phyloP scores from a whole-genome alignment of 306 rosid species.

The Vachellia pachyceras region DNA sequence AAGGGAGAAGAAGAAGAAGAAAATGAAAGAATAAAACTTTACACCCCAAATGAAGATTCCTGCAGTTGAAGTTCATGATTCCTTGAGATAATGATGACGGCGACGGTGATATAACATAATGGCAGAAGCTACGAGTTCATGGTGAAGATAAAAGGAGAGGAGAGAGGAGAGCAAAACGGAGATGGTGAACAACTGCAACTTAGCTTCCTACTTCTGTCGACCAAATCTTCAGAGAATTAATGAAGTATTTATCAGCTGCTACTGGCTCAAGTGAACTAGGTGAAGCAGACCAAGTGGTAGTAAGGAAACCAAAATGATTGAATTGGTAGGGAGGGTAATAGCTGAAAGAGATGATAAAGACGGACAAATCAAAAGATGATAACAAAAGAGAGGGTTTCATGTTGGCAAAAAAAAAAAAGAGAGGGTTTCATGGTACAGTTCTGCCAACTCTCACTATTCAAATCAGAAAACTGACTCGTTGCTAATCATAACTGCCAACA shows the following conservation, averaged over 20 bases:
- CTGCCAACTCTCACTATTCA: conserved; percentile 40
- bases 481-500: conserved; percentile 20
- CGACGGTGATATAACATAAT: conserved; percentile 33
- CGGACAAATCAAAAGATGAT: conserved; percentile 39
- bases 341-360: conserved; percentile 38
- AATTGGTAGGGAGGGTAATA: neutral
- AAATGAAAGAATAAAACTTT: conserved; percentile 40
- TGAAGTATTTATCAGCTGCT: conserved; percentile 6
- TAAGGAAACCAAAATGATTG: neutral
- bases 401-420: too few relatives aligned
- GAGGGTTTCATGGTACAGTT: conserved; percentile 28
- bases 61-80: conserved; percentile 52
- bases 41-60: conserved; percentile 51
- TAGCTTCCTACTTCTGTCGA: conserved; percentile 54
- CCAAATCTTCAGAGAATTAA: conserved; percentile 52
- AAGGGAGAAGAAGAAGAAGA: conserved; percentile 42
- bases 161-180: conserved; percentile 41
- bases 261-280: conserved; percentile 19
- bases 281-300: conserved; percentile 7
- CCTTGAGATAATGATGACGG: conserved; percentile 22
- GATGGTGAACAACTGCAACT: conserved; percentile 65
- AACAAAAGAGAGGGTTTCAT: conserved; percentile 21
- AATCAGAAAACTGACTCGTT: conserved; percentile 15
- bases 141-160: conserved; percentile 53
- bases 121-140: conserved; percentile 40